A percentile compares a stretch with the other conserved stretches of the same genome.
Evolutionary conservation across 768 basidiomycete species (phyloP).

Genomic region (Sarcomyxa edulis): DNA sequence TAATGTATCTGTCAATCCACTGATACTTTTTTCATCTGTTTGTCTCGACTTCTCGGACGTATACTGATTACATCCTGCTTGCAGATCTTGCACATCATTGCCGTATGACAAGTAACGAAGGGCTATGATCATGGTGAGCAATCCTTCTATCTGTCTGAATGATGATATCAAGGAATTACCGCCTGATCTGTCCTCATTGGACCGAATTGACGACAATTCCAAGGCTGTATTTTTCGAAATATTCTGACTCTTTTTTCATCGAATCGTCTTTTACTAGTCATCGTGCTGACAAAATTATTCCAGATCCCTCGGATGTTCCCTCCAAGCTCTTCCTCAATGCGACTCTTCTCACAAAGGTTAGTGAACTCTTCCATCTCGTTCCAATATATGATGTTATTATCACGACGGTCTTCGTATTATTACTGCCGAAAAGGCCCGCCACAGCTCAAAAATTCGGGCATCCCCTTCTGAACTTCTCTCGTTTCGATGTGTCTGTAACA

Average conservation of each 20-base stretch:
- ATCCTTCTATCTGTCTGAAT: slow-evolving; percentile 16
- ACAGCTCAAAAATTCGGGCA: slow-evolving; percentile 87
- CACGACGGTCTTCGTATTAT: slow-evolving; percentile 92
- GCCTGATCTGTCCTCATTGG: slow-evolving; percentile 53
- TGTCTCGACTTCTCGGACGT: no score
- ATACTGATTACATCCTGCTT: no score
- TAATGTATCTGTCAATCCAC: slow-evolving; percentile 50
- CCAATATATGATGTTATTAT: slow-evolving; percentile 63
- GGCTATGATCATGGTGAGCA: slow-evolving; percentile 24
- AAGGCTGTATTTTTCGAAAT: slow-evolving; percentile 70
- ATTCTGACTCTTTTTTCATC: slow-evolving; percentile 40
- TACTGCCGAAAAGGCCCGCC: slow-evolving; percentile 88
- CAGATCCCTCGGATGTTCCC: no score
- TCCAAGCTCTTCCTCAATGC: no score
- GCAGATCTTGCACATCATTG: no score
- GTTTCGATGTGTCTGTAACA: no score
- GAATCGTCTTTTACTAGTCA: slow-evolving; percentile 1
- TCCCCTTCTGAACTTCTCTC: slow-evolving; percentile 56
- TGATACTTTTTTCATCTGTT: slow-evolving; percentile 32
- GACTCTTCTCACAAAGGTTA: no score
- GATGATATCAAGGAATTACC: slow-evolving; percentile 84
- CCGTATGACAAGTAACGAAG: not conserved
- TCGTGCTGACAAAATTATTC: not conserved
- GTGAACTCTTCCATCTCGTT: slow-evolving; percentile 25
- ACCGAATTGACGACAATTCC: slow-evolving; percentile 66